Evolutionary conservation across 495 filamentous ascomycete species (phyloP).

Genomic region (Chaetomidium leptoderma): DNA sequence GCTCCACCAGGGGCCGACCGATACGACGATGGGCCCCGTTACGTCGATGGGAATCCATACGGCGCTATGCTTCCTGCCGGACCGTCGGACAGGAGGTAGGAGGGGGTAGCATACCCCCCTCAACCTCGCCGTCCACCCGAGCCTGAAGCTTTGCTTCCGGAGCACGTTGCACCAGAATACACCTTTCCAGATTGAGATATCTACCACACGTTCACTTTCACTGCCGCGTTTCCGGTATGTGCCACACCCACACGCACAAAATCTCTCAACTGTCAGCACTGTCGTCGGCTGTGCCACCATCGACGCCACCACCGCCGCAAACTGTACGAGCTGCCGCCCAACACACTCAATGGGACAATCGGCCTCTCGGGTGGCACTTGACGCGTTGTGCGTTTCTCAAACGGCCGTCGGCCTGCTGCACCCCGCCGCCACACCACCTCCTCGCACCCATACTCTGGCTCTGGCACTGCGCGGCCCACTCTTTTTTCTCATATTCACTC

Average conservation of each 20-base stretch:
- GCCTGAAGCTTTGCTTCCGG: background rate
- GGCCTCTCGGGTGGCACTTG: background rate
- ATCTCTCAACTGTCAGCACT: background rate
- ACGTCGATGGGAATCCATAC: conserved; percentile 53
- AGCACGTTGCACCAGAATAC: conserved; percentile 15
- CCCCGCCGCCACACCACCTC: background rate
- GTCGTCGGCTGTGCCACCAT: conserved; percentile 2
- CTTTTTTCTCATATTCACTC: background rate
- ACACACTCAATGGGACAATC: background rate
- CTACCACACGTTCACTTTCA: background rate
- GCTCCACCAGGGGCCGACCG: conserved; percentile 33
- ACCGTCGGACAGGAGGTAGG: conserved; percentile 35
- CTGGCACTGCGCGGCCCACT: conserved; percentile 11
- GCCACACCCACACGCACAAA: conserved; percentile 6
- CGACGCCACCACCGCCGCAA: background rate
- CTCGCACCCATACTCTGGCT: conserved; percentile 16
- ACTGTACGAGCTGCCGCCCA: conserved; percentile 1
- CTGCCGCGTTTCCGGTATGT: background rate
- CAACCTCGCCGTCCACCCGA: background rate
- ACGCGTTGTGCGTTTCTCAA: background rate
- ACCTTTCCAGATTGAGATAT: background rate
- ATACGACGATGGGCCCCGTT: conserved; percentile 43
- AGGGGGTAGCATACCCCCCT: conserved; percentile 12
- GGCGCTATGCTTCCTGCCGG: conserved; percentile 41
- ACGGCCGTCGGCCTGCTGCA: background rate